Evolutionary conservation across 2,329 filamentous ascomycete species (phyloP).

Genomic region (Exophiala mesophila): DNA sequence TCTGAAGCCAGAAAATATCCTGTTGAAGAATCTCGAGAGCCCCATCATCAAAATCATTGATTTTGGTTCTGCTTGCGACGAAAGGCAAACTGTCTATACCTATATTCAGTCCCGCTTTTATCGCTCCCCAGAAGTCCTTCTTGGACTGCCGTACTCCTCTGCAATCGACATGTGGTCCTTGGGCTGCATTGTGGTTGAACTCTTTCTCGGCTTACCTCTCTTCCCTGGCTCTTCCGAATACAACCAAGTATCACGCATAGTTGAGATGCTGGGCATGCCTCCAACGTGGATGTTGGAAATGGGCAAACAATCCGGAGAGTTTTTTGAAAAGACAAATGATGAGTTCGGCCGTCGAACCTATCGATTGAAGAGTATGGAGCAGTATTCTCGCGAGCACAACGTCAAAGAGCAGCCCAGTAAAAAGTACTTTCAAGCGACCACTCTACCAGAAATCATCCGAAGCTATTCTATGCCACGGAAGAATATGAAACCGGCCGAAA

Average conservation of each 20-base stretch:
- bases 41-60: constrained; percentile 99
- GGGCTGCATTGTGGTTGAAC: constrained; percentile 94
- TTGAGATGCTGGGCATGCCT: constrained; percentile 94
- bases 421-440: constrained; percentile 96
- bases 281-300: constrained; percentile 99
- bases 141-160: constrained; percentile 95
- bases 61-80: constrained; percentile 96
- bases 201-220: constrained; percentile 88
- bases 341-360: constrained; percentile 90
- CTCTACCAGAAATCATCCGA: constrained; percentile 93
- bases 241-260: constrained; percentile 94
- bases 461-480: constrained; percentile 97
- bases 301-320: constrained; percentile 95
- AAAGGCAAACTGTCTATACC: constrained; percentile 96
- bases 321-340: constrained; percentile 89
- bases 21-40: constrained; percentile 96
- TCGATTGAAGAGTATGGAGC: constrained; percentile 93
- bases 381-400: constrained; percentile 90
- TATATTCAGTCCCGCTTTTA: constrained; percentile 99
- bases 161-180: constrained; percentile 99
- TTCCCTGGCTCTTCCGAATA: constrained; percentile 98
- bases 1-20: constrained; percentile 94
- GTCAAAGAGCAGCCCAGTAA: constrained; percentile 99
- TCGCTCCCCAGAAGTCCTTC: constrained; percentile 86
- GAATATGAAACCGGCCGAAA: constrained; percentile 97